These are phyloP conservation scores for Nevesoporus exiguus DNA, from an alignment of 768 basidiomycete genomes.

Conservation along the genomic window DNA sequence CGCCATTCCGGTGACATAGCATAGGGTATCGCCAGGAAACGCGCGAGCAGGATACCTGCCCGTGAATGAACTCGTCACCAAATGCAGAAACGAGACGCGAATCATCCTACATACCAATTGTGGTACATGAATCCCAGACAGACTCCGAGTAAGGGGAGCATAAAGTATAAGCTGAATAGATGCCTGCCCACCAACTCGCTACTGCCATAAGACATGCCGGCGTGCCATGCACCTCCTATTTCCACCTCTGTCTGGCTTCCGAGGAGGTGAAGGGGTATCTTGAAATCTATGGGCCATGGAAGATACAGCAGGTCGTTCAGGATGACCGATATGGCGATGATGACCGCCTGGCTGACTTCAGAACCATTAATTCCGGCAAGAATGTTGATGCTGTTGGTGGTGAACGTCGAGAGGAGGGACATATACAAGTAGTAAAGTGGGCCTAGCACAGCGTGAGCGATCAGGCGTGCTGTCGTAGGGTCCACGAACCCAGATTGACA, in stretches of 20 bases:
- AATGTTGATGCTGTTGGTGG: slow-evolving; percentile 98
- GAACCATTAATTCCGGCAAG: slow-evolving; percentile 97
- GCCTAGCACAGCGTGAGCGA: slow-evolving; percentile 46
- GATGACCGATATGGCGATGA: slow-evolving; percentile 88
- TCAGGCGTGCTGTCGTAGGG: neutral
- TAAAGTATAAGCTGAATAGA: slow-evolving; percentile 95
- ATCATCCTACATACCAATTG: slow-evolving; percentile 70
- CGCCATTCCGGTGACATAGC: slow-evolving; percentile 98
- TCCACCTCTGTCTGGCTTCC: slow-evolving; percentile 65
- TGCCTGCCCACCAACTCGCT: slow-evolving; percentile 87
- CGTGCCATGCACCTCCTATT: slow-evolving; percentile 75
- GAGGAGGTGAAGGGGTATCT: slow-evolving; percentile 65
- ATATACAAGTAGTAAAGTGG: slow-evolving; percentile 96
- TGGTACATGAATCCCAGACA: slow-evolving; percentile 90
- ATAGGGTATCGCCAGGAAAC: slow-evolving; percentile 96
- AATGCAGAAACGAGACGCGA: neutral
- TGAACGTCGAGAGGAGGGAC: slow-evolving; percentile 92
- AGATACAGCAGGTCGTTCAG: slow-evolving; percentile 92
- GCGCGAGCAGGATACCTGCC: slow-evolving; percentile 93
- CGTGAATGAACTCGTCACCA: neutral
- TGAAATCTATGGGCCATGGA: slow-evolving; percentile 79
- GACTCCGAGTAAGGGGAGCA: slow-evolving; percentile 91
- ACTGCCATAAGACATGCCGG: slow-evolving; percentile 85
- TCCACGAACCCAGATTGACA: slow-evolving; percentile 81
- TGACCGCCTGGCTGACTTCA: slow-evolving; percentile 88